phyloP scores from a whole-genome alignment of 208 protist species.

The Leishmania tropica region DNA sequence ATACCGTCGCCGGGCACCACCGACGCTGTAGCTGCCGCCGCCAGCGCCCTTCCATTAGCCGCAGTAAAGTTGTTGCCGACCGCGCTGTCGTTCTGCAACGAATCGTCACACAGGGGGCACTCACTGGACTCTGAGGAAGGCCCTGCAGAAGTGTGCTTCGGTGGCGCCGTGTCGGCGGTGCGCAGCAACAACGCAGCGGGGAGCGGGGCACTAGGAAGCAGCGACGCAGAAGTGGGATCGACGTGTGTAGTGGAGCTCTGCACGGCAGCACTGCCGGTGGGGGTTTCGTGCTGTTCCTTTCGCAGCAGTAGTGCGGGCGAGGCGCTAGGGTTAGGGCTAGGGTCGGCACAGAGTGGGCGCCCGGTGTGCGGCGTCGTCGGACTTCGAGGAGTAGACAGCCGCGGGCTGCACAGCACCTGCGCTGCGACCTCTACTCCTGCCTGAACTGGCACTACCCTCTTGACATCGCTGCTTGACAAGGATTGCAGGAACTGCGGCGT shows the following conservation, averaged over 20 bases:
- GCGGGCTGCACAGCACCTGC: not conserved
- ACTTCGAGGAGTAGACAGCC: not conserved
- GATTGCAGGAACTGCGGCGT: not conserved
- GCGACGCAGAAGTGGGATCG: not conserved
- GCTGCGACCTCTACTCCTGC: not conserved
- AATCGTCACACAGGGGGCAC: constrained; percentile 19
- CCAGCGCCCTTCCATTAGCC: constrained; percentile 15
- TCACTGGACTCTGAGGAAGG: not conserved
- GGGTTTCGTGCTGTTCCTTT: not conserved
- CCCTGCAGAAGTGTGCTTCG: not conserved
- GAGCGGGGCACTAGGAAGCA: not conserved
- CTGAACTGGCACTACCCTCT: not conserved
- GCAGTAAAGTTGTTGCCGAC: constrained; percentile 21
- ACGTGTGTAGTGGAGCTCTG: not conserved
- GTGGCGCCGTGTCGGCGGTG: not conserved
- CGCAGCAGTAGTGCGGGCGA: not conserved
- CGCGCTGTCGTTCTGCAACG: constrained; percentile 1
- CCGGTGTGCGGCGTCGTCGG: not conserved
- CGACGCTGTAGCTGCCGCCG: constrained; percentile 18
- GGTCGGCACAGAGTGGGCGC: not conserved
- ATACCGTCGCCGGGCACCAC: constrained; percentile 3
- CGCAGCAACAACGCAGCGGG: not conserved
- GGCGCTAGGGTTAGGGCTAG: not conserved
- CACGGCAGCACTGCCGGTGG: not conserved
- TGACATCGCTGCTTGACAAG: not conserved